Evolutionary conservation across 2,329 filamentous ascomycete genomes (phyloP).

Genomic region (Penicillium vulpinum): DNA sequence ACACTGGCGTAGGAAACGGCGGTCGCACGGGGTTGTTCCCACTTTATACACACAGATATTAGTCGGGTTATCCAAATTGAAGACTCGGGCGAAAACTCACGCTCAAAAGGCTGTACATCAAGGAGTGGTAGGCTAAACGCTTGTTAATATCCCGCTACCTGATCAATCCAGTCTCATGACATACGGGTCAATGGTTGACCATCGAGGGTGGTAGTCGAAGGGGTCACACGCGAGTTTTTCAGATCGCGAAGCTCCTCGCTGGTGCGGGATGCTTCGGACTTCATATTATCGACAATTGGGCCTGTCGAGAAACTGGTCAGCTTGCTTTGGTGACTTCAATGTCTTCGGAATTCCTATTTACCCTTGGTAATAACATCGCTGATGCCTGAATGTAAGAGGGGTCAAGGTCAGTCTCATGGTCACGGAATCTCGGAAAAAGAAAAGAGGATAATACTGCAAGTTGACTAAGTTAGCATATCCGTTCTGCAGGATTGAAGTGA

Average conservation of each 20-base stretch:
- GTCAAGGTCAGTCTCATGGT: slow-evolving; percentile 19
- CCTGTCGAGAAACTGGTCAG: slow-evolving; percentile 37
- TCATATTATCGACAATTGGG: slow-evolving; percentile 58
- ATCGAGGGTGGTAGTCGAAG: slow-evolving; percentile 57
- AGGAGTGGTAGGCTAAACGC: slow-evolving; percentile 61
- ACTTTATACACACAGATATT: slow-evolving; percentile 44
- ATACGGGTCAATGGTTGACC: slow-evolving; percentile 63
- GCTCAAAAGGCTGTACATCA: slow-evolving; percentile 66
- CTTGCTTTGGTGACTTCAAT: slow-evolving; percentile 7
- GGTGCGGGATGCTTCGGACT: slow-evolving; percentile 57
- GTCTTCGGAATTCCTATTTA: slow-evolving; percentile 9
- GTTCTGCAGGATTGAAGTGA: slow-evolving; percentile 3
- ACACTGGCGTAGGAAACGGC: slow-evolving; percentile 59
- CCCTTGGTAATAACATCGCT: slow-evolving; percentile 30
- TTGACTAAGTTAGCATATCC: slow-evolving; percentile 14
- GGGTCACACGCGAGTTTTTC: slow-evolving; percentile 54
- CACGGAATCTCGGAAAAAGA: background rate
- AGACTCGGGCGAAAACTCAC: slow-evolving; percentile 39
- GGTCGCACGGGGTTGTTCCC: slow-evolving; percentile 66
- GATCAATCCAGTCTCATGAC: slow-evolving; percentile 24
- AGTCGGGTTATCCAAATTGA: background rate
- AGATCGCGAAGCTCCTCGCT: slow-evolving; percentile 60
- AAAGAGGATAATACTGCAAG: slow-evolving; percentile 16
- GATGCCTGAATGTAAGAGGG: slow-evolving; percentile 19
- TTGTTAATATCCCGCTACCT: slow-evolving; percentile 15